Percentiles rank a stretch among this genome's conserved stretches.
Evolutionary conservation across 169 alveolate genomes (phyloP).

Genomic region (Cystoisospora suis): DNA sequence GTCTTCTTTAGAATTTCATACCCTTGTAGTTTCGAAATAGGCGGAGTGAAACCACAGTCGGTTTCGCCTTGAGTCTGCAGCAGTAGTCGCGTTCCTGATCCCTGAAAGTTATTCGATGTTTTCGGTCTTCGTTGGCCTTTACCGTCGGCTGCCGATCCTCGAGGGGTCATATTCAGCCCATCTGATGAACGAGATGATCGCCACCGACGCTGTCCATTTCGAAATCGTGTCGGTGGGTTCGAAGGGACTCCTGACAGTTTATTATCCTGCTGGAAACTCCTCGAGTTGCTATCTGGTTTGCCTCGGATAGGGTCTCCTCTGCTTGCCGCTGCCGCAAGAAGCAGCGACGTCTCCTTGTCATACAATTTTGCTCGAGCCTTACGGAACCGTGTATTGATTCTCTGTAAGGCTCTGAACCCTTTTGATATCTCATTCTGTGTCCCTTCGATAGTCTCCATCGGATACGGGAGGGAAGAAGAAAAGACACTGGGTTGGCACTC

Average conservation of each 20-base stretch:
- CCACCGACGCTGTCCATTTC: no score
- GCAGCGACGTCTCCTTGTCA: background rate
- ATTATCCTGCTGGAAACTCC: background rate
- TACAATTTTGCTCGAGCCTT: slow-evolving; percentile 21
- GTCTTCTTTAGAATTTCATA: no score
- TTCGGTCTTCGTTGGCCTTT: no score
- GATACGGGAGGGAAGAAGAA: background rate
- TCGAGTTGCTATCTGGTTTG: background rate
- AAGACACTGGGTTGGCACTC: no score
- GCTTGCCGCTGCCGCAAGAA: slow-evolving; percentile 17
- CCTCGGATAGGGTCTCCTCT: background rate
- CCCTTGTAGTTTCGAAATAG: no score
- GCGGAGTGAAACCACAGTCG: no score
- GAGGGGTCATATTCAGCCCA: no score
- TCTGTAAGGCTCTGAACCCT: background rate
- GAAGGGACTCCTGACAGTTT: background rate
- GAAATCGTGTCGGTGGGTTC: background rate
- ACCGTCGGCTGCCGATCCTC: no score
- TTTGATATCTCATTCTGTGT: slow-evolving; percentile 14
- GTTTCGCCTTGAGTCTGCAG: no score
- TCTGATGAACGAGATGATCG: no score
- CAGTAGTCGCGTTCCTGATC: no score
- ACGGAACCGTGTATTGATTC: slow-evolving; percentile 17
- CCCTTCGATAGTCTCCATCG: slow-evolving; percentile 22
- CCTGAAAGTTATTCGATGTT: no score